Conservation (phyloP, 768 basidiomycete species). For the Boletus huronensis region DNA sequence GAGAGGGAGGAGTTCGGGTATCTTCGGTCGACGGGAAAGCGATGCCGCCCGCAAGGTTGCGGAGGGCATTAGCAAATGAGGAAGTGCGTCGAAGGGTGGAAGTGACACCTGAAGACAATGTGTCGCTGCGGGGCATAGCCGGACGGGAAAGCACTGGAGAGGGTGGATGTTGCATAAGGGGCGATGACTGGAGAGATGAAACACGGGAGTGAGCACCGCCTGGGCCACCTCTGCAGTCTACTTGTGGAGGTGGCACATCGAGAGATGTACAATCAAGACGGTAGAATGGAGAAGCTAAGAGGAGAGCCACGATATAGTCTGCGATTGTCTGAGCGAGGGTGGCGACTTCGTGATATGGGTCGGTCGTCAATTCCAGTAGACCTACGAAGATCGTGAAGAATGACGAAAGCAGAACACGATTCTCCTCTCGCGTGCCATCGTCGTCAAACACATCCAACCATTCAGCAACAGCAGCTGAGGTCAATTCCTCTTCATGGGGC, state of each 20-base stretch:
- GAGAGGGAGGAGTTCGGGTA: conserved; percentile 37
- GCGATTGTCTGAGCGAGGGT: conserved; percentile 86
- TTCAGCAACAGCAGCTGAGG: conserved; percentile 65
- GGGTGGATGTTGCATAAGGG: conserved; percentile 41
- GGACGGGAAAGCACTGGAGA: conserved; percentile 50
- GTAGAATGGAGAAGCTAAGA: conserved; percentile 86
- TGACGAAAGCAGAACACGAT: conserved; percentile 79
- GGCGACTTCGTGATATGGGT: conserved; percentile 91
- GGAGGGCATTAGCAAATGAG: conserved; percentile 75
- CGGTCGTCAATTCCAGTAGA: conserved; percentile 85
- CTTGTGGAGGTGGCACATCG: conserved; percentile 41
- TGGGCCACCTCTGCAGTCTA: conserved; percentile 33
- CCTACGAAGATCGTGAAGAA: conserved; percentile 92
- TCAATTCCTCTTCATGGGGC: conserved; percentile 65
- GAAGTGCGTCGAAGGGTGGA: conserved; percentile 75
- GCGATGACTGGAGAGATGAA: conserved; percentile 51
- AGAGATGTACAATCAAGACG: conserved; percentile 68
- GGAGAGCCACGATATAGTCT: conserved; percentile 88
- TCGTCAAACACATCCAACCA: conserved; percentile 77
- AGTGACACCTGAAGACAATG: conserved; percentile 58
- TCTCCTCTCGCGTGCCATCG: conserved; percentile 67
- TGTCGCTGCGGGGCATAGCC: conserved; percentile 52
- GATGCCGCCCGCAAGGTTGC: conserved; percentile 65
- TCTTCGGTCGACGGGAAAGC: conserved; percentile 68
- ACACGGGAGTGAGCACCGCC: conserved; percentile 39